Base-by-base conservation (phyloP, 2,329 filamentous ascomycete species). In the Fusarium continuum region DNA sequence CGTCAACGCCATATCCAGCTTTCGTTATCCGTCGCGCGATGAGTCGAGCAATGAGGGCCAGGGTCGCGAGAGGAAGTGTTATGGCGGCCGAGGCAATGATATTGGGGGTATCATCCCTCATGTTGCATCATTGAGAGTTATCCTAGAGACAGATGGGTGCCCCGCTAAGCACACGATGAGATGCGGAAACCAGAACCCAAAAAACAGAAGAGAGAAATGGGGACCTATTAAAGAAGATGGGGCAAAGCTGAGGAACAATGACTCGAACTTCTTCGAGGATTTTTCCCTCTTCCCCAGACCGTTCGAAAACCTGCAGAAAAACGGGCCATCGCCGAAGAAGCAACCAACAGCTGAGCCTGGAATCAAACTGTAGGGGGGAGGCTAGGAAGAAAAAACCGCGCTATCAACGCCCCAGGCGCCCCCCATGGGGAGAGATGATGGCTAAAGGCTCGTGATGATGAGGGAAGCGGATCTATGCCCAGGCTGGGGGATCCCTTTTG, bases 61-160 rank as follows among this genome's bases (percentile, higher is more conserved):
- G 26, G 19, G 67, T 70, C 22, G 67, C 59, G 10, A 70, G 48
- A 26, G 61, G 61, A 23, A 69, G 43, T 1, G 67, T 69, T 41
- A 68, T 60, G 20, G 56, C 49, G 25, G 65, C 55, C 31, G 67
- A 43, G 39, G 53, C 64, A 61, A 69, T 68, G 55, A 67, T 65
- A 31, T 64, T 59, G 45, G 62, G 62, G 62, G 52, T 65, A 34
- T 66, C 58, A 66, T 65, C 38, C 58, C 41, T 64, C 62, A 65
- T 65, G 62, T 66, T 66, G 63, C 62, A 65, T 65, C 25, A 41
- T 61, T 47, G 25, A 39, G 44, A 28, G 43, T 40, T 29, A 59
- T 23, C 9, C 34, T 17, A 32, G 48, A 31, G 35, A 34, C 22
- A 35, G 14, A 39, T 28, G 28, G 23, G 20, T 32, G 40, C 44